Percentiles rank a stretch among this genome's conserved stretches.
Evolutionary conservation across 176 grass and related monocot genomes (phyloP).

Genomic region (Carex parvula): DNA sequence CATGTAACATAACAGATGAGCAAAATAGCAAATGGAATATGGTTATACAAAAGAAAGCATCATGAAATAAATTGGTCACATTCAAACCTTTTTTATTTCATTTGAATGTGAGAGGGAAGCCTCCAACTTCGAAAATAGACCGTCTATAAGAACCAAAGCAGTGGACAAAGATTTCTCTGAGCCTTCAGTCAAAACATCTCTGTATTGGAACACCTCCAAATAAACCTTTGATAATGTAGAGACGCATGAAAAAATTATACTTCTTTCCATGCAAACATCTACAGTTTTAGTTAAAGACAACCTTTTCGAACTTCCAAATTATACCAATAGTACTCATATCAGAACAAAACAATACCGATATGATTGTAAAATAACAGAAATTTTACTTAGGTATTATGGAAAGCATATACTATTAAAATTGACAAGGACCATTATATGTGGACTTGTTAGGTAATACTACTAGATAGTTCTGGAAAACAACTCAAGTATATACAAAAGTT

Average conservation of each 20-base stretch:
- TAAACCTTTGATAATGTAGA: slow-evolving; percentile 48
- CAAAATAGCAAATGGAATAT: slow-evolving; percentile 7
- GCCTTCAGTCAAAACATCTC: slow-evolving; percentile 58
- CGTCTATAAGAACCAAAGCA: slow-evolving; percentile 53
- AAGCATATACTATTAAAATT: not conserved
- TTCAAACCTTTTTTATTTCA: slow-evolving; percentile 43
- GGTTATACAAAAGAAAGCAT: slow-evolving; percentile 17
- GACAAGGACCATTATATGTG: not conserved
- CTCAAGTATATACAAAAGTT: not conserved
- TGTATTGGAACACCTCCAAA: slow-evolving; percentile 57
- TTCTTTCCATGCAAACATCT: slow-evolving; percentile 1
- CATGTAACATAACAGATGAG: not conserved
- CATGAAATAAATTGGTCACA: slow-evolving; percentile 9
- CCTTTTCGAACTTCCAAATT: not conserved
- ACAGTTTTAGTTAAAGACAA: not conserved
- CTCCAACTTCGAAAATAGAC: slow-evolving; percentile 65
- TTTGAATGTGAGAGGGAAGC: slow-evolving; percentile 40
- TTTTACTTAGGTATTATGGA: not conserved
- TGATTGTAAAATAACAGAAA: not conserved
- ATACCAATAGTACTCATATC: not conserved
- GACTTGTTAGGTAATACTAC: not conserved
- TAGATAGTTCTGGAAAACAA: not conserved
- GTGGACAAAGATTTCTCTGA: slow-evolving; percentile 67
- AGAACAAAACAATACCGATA: not conserved
- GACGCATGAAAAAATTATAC: slow-evolving; percentile 3